Percentiles rank a stretch among this genome's conserved stretches.
phyloP scores from a whole-genome alignment of 2,329 filamentous ascomycete species.

The Colletotrichum australisinense region DNA sequence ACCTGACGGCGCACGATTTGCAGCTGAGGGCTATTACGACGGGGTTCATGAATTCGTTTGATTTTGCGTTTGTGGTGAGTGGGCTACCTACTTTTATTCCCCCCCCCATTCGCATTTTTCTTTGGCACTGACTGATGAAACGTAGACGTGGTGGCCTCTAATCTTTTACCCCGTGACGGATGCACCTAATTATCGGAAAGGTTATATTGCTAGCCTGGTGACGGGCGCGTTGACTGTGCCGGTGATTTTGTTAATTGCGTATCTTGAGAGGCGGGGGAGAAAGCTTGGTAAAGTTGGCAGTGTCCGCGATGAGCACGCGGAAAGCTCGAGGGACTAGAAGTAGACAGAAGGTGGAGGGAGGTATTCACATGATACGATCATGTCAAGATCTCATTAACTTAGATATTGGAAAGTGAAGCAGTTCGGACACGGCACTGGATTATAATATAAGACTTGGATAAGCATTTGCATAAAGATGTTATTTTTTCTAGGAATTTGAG shows the following conservation, averaged over 20 bases:
- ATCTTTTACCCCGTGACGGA: constrained; percentile 54
- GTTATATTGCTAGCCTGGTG: constrained; percentile 52
- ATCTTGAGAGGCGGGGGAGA: constrained; percentile 45
- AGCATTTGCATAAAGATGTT: no score
- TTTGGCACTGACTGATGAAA: neutral
- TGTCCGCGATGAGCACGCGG: neutral
- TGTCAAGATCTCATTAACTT: neutral
- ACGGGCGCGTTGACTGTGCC: constrained; percentile 50
- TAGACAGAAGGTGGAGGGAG: neutral
- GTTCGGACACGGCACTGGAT: no score
- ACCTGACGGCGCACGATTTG: constrained; percentile 51
- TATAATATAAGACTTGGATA: accelerated
- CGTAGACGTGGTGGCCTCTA: constrained; percentile 50
- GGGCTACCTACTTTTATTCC: no score
- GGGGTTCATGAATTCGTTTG: constrained; percentile 56
- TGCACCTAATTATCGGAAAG: constrained; percentile 51
- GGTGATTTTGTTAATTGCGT: constrained; percentile 49
- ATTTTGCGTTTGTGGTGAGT: constrained; percentile 51
- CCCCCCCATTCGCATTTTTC: no score
- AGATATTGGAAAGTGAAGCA: no score
- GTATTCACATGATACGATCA: neutral
- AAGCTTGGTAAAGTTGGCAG: constrained; percentile 4
- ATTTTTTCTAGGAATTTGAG: no score
- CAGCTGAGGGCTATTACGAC: constrained; percentile 57
- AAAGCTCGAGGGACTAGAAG: neutral